A percentile compares a stretch with the other conserved stretches of the same genome.
phyloP scores from a whole-genome alignment of 2,329 filamentous ascomycete genomes.

The Sporothrix variecibatus region DNA sequence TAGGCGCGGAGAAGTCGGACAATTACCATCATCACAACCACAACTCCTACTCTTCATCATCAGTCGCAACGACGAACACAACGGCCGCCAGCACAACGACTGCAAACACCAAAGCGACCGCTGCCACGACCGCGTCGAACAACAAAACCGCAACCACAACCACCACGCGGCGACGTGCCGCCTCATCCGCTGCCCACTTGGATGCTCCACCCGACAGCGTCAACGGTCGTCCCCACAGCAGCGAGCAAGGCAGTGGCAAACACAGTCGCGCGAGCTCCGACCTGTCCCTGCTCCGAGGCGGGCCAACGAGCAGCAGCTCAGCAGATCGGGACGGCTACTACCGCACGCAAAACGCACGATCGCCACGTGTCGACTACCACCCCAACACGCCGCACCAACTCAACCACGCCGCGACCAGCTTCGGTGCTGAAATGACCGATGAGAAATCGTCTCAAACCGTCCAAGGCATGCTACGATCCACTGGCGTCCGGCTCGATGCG shows the following conservation, averaged over 20 bases:
- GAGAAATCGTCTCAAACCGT: slow-evolving; percentile 50
- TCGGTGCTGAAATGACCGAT: slow-evolving; percentile 46
- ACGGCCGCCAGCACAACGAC: background rate
- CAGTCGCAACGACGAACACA: background rate
- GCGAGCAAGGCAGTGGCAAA: slow-evolving; percentile 57
- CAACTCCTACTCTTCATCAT: slow-evolving; percentile 35
- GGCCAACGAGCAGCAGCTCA: slow-evolving; percentile 46
- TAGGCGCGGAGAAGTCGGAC: slow-evolving; percentile 22
- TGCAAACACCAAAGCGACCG: background rate
- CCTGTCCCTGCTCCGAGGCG: slow-evolving; percentile 60
- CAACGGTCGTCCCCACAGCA: slow-evolving; percentile 57
- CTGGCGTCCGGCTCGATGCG: slow-evolving; percentile 56
- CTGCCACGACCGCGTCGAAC: background rate
- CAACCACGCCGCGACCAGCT: slow-evolving; percentile 19
- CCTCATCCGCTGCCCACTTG: slow-evolving; percentile 64
- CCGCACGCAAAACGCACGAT: slow-evolving; percentile 47
- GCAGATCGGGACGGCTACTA: slow-evolving; percentile 41
- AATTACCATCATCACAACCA: slow-evolving; percentile 15
- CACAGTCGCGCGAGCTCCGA: slow-evolving; percentile 73
- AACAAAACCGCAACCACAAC: background rate
- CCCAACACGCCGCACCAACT: slow-evolving; percentile 37
- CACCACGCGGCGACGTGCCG: slow-evolving; percentile 55
- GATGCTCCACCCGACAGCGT: slow-evolving; percentile 55
- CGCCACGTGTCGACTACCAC: slow-evolving; percentile 50
- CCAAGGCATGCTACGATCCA: slow-evolving; percentile 52